Evolutionary conservation across 2,329 filamentous ascomycete genomes (phyloP).

Genomic region (Pseudogymnoascus sp.): DNA sequence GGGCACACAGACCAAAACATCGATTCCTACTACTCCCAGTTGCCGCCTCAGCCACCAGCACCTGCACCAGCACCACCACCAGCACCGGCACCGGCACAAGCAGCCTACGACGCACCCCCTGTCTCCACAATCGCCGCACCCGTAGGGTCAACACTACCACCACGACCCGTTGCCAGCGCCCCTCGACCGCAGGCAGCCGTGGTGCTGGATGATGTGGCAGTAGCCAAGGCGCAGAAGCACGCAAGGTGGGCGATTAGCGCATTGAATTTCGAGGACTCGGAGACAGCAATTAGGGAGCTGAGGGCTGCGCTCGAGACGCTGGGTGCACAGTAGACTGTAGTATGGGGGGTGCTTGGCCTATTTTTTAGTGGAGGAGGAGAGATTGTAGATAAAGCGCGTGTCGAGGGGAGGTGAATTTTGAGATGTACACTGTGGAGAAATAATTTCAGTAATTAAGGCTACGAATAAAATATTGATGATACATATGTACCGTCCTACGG

Average conservation of each 20-base stretch:
- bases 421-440: neutral
- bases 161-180: constrained; percentile 10
- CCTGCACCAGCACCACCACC: too few species aligned
- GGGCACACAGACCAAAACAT: constrained; percentile 22
- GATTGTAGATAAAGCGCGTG: neutral
- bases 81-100: neutral
- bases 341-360: neutral
- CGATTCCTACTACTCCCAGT: constrained; percentile 28
- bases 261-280: constrained; percentile 90
- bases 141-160: constrained; percentile 13
- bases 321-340: constrained; percentile 19
- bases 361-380: neutral
- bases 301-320: constrained; percentile 54
- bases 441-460: neutral
- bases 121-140: constrained; percentile 19
- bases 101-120: neutral
- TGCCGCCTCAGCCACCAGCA: constrained; percentile 22
- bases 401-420: neutral
- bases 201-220: constrained; percentile 55
- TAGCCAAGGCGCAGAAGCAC: constrained; percentile 83
- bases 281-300: constrained; percentile 81
- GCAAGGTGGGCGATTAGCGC: constrained; percentile 96
- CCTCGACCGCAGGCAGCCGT: neutral
- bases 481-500: neutral
- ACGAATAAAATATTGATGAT: neutral